Base-by-base conservation (phyloP, 129 eudicot genomes). In the Flaveria ramosissima region DNA sequence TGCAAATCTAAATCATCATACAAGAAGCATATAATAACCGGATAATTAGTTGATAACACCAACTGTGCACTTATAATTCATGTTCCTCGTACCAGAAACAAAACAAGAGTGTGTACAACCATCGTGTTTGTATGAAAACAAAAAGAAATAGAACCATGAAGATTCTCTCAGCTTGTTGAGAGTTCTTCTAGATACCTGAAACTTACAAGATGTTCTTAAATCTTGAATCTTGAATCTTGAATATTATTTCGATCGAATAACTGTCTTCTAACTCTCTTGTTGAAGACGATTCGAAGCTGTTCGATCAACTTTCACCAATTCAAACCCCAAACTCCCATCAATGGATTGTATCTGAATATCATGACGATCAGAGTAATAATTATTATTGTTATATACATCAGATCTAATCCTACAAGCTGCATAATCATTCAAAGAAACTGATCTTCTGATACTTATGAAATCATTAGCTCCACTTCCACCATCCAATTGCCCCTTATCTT, bases 401-500 rank as follows among this genome's bases (percentile, higher is more conserved):
- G 78, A 64, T 67, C 80, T 68, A 80, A 67, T n/a, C 71, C 84
- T 74, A 57, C 64, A 80, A 60, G 47, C 80, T 74, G 70, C 84
- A 50, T 73, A 76, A 70, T 75, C 73, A 80, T 86, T 87, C 84
- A 84, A 20, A 30, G 94, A 89, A 68, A 89, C 78, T 23, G 94
- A 86, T 64, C 94, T 89, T 63, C 90, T 86, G 65, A 82, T 61
- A 17, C 42, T 69, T 59, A 77, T 42, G 69, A 70, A 46, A 13
- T 70, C 82, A 78, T 51, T 62, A 43, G 42, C 57, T 23, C 84
- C 84, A 74, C 84, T 61, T 11, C 60, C 79, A 80, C 83, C 83
- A 65, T 21, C 45, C 26, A 24, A 19, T 61, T 79, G 70, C 13
- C 50, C 78, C 7, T 71, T 74, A 47, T 82, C 59, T 57, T 68